Base-by-base conservation (phyloP, 768 basidiomycete genomes). In the Phanerochaete carnosa region DNA sequence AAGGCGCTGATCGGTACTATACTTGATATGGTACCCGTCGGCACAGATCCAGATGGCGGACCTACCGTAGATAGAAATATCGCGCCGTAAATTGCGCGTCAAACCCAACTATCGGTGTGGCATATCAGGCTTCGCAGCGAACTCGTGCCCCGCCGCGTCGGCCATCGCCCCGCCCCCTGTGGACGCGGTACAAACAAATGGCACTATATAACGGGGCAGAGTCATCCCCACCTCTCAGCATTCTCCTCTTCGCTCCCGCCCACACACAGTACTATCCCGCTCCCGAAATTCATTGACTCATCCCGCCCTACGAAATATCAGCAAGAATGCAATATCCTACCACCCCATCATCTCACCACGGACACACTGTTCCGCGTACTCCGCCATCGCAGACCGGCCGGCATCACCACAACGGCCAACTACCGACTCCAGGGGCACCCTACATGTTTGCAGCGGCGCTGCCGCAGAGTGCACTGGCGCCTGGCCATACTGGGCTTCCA, bases 361-460 rank as follows among this genome's bases (percentile, higher is more conserved):
- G 56, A 23, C 45, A 33, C 8, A 16, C 7, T 54, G 19, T 23
- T 15, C 56, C 56, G 25, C 43, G 56, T 29, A 57, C 56, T 15
- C 56, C 56, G 45, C 56, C 56, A 15, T 46, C 56, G 5, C 56
- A 57, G 30, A 54, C 52, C 45, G 56, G 56, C 39, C 39, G 16
- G 39, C 39, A 43, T 25, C 55, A 22, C 55, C 13, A n/a, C 9
- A 45, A 57, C 28, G 45, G 54, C 13, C 54, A 55, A 28, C 54
- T 55, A 6, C 54, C 54, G 33, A 62, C 64, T 57, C 57, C 62
- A 47, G 52, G 59, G 15, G 64, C 68, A 26, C 68, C 68, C 35
- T 57, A 59, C 57, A 60, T 66, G 46, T 45, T 43, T 56, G 45
- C 61, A 30, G 50, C 23, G n/a, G 57, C 33, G 47, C 55, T 65